Conservation (phyloP, 2,329 filamentous ascomycete genomes). For the Delphinella strobiligena region DNA sequence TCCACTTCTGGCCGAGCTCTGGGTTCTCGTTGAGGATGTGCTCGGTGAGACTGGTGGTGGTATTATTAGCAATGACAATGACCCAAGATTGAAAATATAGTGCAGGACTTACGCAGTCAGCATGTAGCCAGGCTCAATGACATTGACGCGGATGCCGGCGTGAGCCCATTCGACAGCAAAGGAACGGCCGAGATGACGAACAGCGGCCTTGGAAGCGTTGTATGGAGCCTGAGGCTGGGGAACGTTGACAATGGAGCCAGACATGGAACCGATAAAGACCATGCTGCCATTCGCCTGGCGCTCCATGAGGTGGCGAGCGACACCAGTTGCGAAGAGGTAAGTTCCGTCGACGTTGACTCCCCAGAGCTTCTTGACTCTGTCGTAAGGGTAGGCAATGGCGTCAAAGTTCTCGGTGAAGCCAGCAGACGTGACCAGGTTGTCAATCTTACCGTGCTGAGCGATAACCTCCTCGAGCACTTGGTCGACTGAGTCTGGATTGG, state of each 20-base stretch:
- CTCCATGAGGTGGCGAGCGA: conserved; percentile 81
- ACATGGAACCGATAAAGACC: conserved; percentile 95
- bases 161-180: conserved; percentile 90
- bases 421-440: conserved; percentile 88
- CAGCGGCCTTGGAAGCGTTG: conserved; percentile 85
- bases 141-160: conserved; percentile 82
- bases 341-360: conserved; percentile 88
- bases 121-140: conserved; percentile 93
- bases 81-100: conserved; percentile 11
- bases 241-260: conserved; percentile 83
- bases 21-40: conserved; percentile 93
- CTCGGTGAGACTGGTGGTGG: conserved; percentile 46
- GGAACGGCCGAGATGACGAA: conserved; percentile 75
- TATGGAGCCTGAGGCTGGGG: conserved; percentile 90
- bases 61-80: conserved; percentile 32
- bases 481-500: conserved; percentile 66
- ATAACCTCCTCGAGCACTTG: conserved; percentile 59
- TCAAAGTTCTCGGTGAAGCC: conserved; percentile 95
- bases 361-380: conserved; percentile 88
- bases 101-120: conserved; percentile 81
- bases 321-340: conserved; percentile 72
- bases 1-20: conserved; percentile 82
- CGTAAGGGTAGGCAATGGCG: conserved; percentile 78
- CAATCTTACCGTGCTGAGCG: conserved; percentile 61
- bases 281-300: conserved; percentile 70